Percentiles rank a stretch among this genome's conserved stretches.
These are phyloP conservation scores for Triangularia verruculosa DNA, from an alignment of 2,329 filamentous ascomycete genomes.

Conservation along the genomic window DNA sequence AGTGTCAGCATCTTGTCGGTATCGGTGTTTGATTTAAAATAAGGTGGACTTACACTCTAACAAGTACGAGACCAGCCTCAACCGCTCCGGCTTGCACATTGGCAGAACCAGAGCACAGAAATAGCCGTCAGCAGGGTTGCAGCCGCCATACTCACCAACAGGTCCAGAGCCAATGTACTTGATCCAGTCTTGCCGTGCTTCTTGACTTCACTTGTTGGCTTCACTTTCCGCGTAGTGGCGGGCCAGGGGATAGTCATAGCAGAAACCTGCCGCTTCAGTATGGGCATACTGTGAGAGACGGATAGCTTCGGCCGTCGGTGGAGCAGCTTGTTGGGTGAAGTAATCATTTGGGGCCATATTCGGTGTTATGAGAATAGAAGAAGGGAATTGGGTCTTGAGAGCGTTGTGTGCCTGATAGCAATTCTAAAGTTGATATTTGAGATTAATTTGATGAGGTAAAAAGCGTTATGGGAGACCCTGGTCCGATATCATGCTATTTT, in stretches of 20 bases:
- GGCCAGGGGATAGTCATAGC: constrained; percentile 1
- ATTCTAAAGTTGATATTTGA: too few species aligned
- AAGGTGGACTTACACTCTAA: constrained; percentile 5
- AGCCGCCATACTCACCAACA: constrained; percentile 8
- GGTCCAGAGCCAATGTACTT: constrained; percentile 9
- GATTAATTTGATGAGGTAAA: neutral
- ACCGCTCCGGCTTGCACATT: constrained; percentile 12
- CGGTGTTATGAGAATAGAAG: neutral
- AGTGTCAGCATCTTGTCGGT: neutral
- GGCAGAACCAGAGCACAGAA: constrained; percentile 11
- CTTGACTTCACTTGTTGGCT: constrained; percentile 10
- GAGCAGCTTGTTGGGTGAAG: neutral
- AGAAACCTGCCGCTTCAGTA: constrained; percentile 8
- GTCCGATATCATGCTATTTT: neutral
- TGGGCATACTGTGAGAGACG: neutral
- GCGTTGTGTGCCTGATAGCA: neutral
- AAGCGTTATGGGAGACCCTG: neutral
- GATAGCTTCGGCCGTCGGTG: neutral
- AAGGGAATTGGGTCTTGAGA: neutral
- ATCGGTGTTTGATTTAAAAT: neutral
- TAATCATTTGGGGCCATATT: neutral
- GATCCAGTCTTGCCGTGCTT: constrained; percentile 13
- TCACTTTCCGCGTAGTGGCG: constrained; percentile 9
- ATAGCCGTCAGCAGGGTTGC: constrained; percentile 15
- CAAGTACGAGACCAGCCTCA: constrained; percentile 11